Conservation (phyloP, 2,329 filamentous ascomycete genomes). For the Annulohypoxylon truncatum region DNA sequence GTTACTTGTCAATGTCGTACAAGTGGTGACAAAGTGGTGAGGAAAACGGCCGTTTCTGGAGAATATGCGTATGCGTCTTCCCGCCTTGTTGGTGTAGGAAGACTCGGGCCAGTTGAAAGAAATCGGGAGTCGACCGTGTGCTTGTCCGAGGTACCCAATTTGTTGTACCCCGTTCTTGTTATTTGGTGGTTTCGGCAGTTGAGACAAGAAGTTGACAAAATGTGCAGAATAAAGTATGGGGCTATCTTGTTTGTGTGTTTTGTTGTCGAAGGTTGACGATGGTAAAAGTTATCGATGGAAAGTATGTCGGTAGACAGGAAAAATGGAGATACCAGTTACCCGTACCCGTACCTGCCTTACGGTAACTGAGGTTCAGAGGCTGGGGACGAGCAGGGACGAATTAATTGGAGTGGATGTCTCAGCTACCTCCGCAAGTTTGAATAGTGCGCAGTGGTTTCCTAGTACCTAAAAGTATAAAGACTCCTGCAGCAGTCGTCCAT, state of each 20-base stretch:
- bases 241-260: slow-evolving; percentile 17
- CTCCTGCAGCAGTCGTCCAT: neutral
- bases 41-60: slow-evolving; percentile 13
- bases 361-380: slow-evolving; percentile 7
- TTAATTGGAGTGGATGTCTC: slow-evolving; percentile 11
- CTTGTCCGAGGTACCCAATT: slow-evolving; percentile 10
- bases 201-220: slow-evolving; percentile 8
- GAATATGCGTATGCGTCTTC: slow-evolving; percentile 27
- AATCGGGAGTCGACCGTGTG: slow-evolving; percentile 16
- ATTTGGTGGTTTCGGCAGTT: neutral
- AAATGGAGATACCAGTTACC: neutral
- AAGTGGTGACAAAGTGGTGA: neutral
- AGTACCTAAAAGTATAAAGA: neutral
- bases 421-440: slow-evolving; percentile 3
- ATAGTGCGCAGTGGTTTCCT: slow-evolving; percentile 5
- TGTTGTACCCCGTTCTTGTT: neutral
- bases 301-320: slow-evolving; percentile 10
- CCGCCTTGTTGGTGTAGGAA: slow-evolving; percentile 23
- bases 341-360: slow-evolving; percentile 5
- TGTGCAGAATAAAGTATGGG: slow-evolving; percentile 2
- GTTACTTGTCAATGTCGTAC: slow-evolving; percentile 24
- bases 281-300: neutral
- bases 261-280: slow-evolving; percentile 2
- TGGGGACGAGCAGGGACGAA: neutral
- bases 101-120: slow-evolving; percentile 10